Evolutionary conservation across 2,329 filamentous ascomycete genomes (phyloP).

Genomic region (Onygenales sp.): DNA sequence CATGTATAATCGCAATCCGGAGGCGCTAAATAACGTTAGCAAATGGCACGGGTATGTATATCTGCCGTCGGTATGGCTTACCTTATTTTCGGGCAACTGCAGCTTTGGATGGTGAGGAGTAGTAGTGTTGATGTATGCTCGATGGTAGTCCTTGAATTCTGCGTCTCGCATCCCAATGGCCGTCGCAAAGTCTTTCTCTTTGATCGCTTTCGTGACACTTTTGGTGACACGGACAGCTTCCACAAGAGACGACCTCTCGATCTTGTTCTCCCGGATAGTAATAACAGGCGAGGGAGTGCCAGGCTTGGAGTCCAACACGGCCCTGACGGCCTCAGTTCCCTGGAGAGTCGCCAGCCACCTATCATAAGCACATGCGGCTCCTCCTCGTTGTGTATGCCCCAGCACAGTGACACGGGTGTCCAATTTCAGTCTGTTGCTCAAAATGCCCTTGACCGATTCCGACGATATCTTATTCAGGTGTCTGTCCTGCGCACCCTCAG

Average conservation of each 20-base stretch:
- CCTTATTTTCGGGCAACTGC: constrained; percentile 61
- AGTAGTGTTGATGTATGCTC: constrained; percentile 84
- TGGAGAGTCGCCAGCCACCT: constrained; percentile 87
- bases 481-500: constrained; percentile 83
- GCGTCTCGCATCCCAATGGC: constrained; percentile 85
- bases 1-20: constrained; percentile 92
- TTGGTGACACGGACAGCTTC: constrained; percentile 82
- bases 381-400: constrained; percentile 94
- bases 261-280: constrained; percentile 96
- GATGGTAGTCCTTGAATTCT: constrained; percentile 88
- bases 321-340: constrained; percentile 87
- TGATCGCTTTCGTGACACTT: constrained; percentile 70
- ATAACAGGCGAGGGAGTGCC: constrained; percentile 90
- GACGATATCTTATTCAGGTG: constrained; percentile 76
- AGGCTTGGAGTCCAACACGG: constrained; percentile 79
- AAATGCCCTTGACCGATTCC: constrained; percentile 72
- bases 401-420: constrained; percentile 93
- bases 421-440: constrained; percentile 70
- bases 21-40: constrained; percentile 51
- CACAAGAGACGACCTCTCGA: constrained; percentile 79
- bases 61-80: constrained; percentile 29
- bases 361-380: constrained; percentile 86
- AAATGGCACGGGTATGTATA: neutral
- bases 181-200: constrained; percentile 71
- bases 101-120: constrained; percentile 64